Percentiles rank a stretch among this genome's conserved stretches.
Conservation (phyloP, 345 rosid genomes). For the Gossypium stocksii region DNA sequence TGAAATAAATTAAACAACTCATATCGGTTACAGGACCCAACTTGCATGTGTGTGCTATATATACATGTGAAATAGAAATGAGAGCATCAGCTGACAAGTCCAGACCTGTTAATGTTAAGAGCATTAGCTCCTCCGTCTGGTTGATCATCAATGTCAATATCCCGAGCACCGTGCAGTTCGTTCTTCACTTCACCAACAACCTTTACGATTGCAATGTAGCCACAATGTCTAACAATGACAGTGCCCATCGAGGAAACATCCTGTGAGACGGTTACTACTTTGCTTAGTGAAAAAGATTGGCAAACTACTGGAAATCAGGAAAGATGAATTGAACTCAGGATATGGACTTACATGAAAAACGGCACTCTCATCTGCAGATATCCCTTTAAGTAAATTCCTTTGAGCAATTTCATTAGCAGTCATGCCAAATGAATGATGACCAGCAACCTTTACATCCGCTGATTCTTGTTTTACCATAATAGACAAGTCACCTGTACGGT, state of each 20-base stretch:
- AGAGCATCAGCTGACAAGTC: slow-evolving; percentile 28
- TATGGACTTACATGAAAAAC: slow-evolving; percentile 48
- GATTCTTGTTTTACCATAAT: slow-evolving; percentile 43
- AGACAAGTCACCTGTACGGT: slow-evolving; percentile 51
- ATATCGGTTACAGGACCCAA: background rate
- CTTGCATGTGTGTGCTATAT: background rate
- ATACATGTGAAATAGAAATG: slow-evolving; percentile 6
- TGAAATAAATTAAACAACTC: slow-evolving; percentile 24
- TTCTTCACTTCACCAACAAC: slow-evolving; percentile 48
- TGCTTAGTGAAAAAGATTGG: slow-evolving; percentile 3
- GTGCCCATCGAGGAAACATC: slow-evolving; percentile 50
- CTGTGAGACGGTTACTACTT: slow-evolving; percentile 26
- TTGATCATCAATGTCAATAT: slow-evolving; percentile 52
- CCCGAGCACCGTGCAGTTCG: slow-evolving; percentile 29
- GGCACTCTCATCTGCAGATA: slow-evolving; percentile 65
- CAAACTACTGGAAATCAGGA: no score
- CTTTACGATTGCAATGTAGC: slow-evolving; percentile 49
- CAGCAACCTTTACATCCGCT: slow-evolving; percentile 27
- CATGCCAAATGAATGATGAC: slow-evolving; percentile 21
- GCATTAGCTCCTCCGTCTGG: slow-evolving; percentile 67
- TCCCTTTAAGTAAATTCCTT: slow-evolving; percentile 58
- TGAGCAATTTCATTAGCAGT: slow-evolving; percentile 34
- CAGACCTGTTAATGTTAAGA: slow-evolving; percentile 60
- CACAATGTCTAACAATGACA: slow-evolving; percentile 56
- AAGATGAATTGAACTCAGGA: background rate